Conservation (phyloP, 2,329 filamentous ascomycete genomes). For the Pyricularia pennisetigena region DNA sequence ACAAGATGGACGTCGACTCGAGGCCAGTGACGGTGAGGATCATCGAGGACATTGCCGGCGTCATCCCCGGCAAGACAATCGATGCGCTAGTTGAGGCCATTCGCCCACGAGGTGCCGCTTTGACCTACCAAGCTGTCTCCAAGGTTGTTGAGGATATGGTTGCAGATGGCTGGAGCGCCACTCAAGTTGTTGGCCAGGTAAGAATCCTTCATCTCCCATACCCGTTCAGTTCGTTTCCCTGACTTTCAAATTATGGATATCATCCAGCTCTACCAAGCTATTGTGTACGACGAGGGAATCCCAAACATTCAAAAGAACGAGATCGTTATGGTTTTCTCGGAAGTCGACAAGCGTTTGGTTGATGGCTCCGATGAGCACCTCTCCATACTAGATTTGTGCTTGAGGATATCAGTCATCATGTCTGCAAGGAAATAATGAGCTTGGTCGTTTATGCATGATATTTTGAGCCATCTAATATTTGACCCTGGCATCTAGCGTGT, state of each 20-base stretch:
- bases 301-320: constrained; percentile 81
- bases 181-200: constrained; percentile 76
- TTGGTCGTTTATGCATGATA: constrained; percentile 1
- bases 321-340: constrained; percentile 82
- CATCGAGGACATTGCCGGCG: constrained; percentile 91
- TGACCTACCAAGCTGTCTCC: constrained; percentile 64
- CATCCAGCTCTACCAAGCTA: constrained; percentile 62
- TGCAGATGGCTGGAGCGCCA: constrained; percentile 93
- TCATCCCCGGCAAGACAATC: constrained; percentile 72
- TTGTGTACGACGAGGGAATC: constrained; percentile 78
- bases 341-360: constrained; percentile 86
- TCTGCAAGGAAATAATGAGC: constrained; percentile 26
- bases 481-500: neutral
- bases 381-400: constrained; percentile 73
- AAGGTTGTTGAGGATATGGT: constrained; percentile 82
- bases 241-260: constrained; percentile 3
- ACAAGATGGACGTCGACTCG: constrained; percentile 51
- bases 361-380: constrained; percentile 95
- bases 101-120: constrained; percentile 55
- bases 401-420: constrained; percentile 71
- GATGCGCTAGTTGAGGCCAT: constrained; percentile 63
- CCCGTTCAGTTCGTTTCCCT: constrained; percentile 6
- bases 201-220: constrained; percentile 12
- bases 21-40: constrained; percentile 63
- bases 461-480: neutral